A percentile compares a stretch with the other conserved stretches of the same genome.
These are phyloP conservation scores for Penicillium fuscoglaucum DNA, from an alignment of 2,329 filamentous ascomycete species.

Conservation along the genomic window DNA sequence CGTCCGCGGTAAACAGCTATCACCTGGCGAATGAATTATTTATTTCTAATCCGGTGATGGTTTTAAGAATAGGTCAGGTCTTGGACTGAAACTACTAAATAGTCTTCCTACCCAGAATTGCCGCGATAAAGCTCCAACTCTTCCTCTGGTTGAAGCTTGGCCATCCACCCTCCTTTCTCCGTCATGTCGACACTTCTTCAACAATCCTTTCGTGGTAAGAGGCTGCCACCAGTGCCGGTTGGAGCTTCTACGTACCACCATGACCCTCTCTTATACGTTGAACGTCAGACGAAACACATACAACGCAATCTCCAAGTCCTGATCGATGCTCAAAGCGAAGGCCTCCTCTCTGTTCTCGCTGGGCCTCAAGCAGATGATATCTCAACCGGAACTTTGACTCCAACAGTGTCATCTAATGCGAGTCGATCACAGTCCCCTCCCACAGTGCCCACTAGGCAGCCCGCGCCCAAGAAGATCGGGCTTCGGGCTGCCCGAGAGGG, in stretches of 20 bases:
- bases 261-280: slow-evolving; percentile 51
- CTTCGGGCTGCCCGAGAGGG: slow-evolving; percentile 56
- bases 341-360: slow-evolving; percentile 52
- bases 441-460: slow-evolving; percentile 42
- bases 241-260: slow-evolving; percentile 34
- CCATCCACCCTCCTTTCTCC: background rate
- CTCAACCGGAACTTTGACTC: slow-evolving; percentile 50
- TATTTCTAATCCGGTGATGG: background rate
- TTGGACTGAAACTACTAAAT: background rate
- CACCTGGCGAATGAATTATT: background rate
- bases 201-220: slow-evolving; percentile 24
- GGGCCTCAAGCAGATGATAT: slow-evolving; percentile 43
- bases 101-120: background rate
- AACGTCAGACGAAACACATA: slow-evolving; percentile 55
- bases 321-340: slow-evolving; percentile 62
- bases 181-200: slow-evolving; percentile 36
- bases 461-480: slow-evolving; percentile 49
- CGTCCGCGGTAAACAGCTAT: slow-evolving; percentile 4
- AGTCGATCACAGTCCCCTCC: slow-evolving; percentile 35
- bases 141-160: background rate
- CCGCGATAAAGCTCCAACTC: background rate
- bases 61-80: background rate
- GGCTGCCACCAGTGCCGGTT: slow-evolving; percentile 32
- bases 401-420: slow-evolving; percentile 28
- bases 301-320: slow-evolving; percentile 59